Evolutionary conservation across 106 monocot genomes (phyloP), one percentile per base, ranked within the genome.

Genomic region (Dendrobium huoshanense): DNA sequence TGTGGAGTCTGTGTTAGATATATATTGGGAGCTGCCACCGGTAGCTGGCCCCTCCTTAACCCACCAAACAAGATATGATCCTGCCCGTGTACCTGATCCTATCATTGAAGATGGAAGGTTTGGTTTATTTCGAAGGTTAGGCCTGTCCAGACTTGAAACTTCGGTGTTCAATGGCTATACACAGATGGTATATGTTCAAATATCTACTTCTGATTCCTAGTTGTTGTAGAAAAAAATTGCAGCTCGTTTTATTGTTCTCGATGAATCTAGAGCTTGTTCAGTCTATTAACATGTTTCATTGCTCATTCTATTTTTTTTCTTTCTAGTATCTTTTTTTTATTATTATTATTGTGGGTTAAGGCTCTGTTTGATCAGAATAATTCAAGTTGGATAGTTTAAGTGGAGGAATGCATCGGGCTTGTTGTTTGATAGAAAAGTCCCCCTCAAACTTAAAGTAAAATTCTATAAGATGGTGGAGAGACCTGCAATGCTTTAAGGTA

Each of bases 111-210:
- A 89, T 83, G 92, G 92, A 18, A 80, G 87, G 55, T 89, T 81
- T 59, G 86, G 84, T 17, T 70, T 89, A 43, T 92, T 89, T 80
- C 80, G 80, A 27, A 88, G 79, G 80, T 80, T 89, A 59, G 92
- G 92, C 41, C 65, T 92, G 0, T 29, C 86, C 22, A 82, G 58
- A 54, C 81, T 92, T 17, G 89, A 92, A 8, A 42, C 86, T 45
- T 86, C 89, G 15, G 84, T 92, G 27, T 92, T 89, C 77, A 90
- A 89, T 45, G 95, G 92, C n/a, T 92, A 92, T 78, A 95, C 92
- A n/a, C 90, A 95, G 83, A 92, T 95, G 90, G 85, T 86, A 42
- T 90, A 90, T 67, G 68, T 90, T 73, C 81, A 86, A 77, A 83
- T 92, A 78, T 90, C 92, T 70, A 22, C 80, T 22, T 58, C 83